phyloP scores from a whole-genome alignment of 345 rosid species.

The Mangifera indica region DNA sequence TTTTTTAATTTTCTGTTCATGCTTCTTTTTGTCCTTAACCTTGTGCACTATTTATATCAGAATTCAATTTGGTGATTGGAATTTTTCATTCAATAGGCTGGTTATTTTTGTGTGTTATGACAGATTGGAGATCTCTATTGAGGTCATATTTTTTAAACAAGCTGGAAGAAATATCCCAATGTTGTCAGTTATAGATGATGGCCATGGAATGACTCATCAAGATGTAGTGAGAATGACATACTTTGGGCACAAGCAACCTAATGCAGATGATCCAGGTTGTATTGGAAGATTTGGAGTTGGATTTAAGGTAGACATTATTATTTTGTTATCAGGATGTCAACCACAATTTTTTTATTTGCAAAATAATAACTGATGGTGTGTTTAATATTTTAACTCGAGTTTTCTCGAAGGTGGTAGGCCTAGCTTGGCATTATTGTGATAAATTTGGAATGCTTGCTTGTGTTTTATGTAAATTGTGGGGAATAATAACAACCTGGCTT shows the following conservation, averaged over 20 bases:
- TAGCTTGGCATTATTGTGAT: no score
- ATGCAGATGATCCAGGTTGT: slow-evolving; percentile 25
- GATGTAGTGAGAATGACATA: slow-evolving; percentile 35
- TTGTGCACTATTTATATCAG: neutral
- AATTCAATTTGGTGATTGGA: neutral
- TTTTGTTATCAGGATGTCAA: no score
- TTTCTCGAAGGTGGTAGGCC: no score
- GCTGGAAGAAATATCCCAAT: slow-evolving; percentile 34
- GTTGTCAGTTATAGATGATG: slow-evolving; percentile 38
- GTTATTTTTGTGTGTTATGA: slow-evolving; percentile 12
- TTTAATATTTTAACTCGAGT: no score
- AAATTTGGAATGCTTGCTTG: no score
- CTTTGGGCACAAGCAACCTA: slow-evolving; percentile 40
- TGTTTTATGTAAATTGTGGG: no score
- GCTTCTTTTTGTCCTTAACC: neutral
- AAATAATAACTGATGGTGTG: no score
- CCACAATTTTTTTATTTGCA: no score
- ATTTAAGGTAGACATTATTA: slow-evolving; percentile 29
- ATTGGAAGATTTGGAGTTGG: slow-evolving; percentile 45
- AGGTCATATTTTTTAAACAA: slow-evolving; percentile 25
- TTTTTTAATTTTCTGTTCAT: slow-evolving; percentile 1
- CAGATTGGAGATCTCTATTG: slow-evolving; percentile 36
- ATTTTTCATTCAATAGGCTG: slow-evolving; percentile 1
- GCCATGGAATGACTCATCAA: slow-evolving; percentile 36
- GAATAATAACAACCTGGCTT: no score